Evolutionary conservation across 2,329 filamentous ascomycete genomes (phyloP).

Genomic region (Clarireedia hainanense): DNA sequence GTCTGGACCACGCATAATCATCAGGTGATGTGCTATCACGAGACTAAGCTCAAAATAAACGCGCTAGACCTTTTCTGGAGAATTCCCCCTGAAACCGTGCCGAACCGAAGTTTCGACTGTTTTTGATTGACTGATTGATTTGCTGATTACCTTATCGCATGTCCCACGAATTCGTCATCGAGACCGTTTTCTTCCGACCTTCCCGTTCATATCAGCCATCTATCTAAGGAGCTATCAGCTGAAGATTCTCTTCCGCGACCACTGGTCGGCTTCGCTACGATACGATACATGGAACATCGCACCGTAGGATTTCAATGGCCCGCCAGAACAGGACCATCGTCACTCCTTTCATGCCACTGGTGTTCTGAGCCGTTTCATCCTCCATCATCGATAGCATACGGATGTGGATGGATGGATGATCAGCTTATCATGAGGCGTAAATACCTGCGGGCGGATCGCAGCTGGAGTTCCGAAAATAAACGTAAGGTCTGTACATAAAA

Average conservation of each 20-base stretch:
- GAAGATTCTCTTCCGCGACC: neutral
- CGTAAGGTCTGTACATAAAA: neutral
- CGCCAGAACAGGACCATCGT: neutral
- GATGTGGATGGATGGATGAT: neutral
- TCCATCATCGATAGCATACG: neutral
- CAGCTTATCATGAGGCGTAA: neutral
- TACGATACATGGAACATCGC: neutral
- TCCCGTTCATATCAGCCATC: conserved; percentile 1
- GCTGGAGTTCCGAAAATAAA: neutral
- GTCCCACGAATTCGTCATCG: conserved; percentile 7
- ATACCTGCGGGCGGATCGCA: neutral
- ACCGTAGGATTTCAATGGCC: neutral
- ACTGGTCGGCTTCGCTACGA: too few relatives aligned
- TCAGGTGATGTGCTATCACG: too few relatives aligned
- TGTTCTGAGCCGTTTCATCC: neutral
- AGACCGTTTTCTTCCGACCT: neutral
- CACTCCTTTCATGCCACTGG: neutral
- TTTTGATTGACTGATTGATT: neutral
- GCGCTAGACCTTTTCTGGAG: neutral
- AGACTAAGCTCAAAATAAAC: too few relatives aligned
- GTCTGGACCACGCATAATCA: too few relatives aligned
- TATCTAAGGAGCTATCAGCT: neutral
- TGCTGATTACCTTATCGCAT: conserved; percentile 2
- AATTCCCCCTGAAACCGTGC: conserved; percentile 6
- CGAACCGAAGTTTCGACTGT: neutral